These are phyloP conservation scores for Ganoderma sp. DNA, from an alignment of 1,284 basidiomycete species.

Conservation along the genomic window DNA sequence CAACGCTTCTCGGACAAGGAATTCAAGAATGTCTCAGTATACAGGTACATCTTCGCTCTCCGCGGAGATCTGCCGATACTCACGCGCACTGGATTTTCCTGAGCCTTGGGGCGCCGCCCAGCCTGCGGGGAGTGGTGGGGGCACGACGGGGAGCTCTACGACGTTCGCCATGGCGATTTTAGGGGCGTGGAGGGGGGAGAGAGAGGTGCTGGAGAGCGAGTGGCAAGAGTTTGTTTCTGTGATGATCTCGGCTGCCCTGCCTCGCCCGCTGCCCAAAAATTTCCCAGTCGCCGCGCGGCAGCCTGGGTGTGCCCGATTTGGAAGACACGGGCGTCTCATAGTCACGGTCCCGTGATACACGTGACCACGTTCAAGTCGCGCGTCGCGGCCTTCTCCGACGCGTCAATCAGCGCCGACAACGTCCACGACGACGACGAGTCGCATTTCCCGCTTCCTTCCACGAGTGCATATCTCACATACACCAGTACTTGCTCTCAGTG, in stretches of 20 bases:
- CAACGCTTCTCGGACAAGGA: constrained; percentile 37
- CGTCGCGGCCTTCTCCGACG: constrained; percentile 13
- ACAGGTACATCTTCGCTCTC: background rate
- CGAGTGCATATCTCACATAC: background rate
- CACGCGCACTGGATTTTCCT: constrained; percentile 44
- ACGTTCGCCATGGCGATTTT: constrained; percentile 42
- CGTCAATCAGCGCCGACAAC: background rate
- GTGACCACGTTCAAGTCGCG: constrained; percentile 22
- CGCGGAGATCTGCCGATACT: constrained; percentile 24
- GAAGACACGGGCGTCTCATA: background rate
- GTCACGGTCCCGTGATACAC: constrained; percentile 14
- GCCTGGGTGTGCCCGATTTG: constrained; percentile 8
- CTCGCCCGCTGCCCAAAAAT: constrained; percentile 14
- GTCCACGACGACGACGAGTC: background rate
- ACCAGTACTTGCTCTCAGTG: background rate
- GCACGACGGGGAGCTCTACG: constrained; percentile 41
- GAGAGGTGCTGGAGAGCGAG: constrained; percentile 12
- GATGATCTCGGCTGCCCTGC: background rate
- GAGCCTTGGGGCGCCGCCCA: constrained; percentile 40
- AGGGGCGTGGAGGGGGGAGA: background rate
- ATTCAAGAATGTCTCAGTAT: constrained; percentile 15
- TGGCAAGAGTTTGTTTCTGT: background rate
- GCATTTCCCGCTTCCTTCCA: background rate
- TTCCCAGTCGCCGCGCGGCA: constrained; percentile 16
- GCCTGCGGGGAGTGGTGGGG: constrained; percentile 38